Base-by-base conservation (phyloP, 805 yeast genomes). In the Starmerella geochares region DNA sequence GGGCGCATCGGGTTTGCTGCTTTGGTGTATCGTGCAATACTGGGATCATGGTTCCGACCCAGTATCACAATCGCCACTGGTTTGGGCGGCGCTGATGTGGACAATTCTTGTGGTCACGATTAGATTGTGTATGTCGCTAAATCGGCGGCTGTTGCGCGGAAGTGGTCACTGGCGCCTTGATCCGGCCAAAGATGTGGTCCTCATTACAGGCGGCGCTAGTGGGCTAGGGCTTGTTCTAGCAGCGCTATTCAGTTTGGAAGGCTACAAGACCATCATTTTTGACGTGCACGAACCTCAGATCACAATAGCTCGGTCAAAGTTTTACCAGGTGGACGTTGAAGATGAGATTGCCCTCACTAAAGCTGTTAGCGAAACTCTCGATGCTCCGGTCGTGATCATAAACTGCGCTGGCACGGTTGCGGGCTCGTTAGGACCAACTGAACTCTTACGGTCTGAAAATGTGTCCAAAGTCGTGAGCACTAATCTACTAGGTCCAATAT, bases 321-420 rank as follows among this genome's bases (percentile, higher is more conserved):
- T 25, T 33, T 9, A 25, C 7, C 13, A 36, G 10, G 48, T 51
- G 16, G 60, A 58, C 31, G 55, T 58, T 2, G 10, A 49, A 14
- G 54, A 52, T 28, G 31, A 25, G 5, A 24, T 27, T 73, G 41
- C 80, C 77, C 60, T 85, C 54, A 71, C 77, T 57, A 76, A 84
- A n/a, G 94, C 94, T 0, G 74, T 85, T 49, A 77, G 80, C 53
- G 72, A 73, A 47, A 83, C 80, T 61, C 92, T 92, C 23, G 94
- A 94, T 24, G 74, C 83, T 10, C 83, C 87, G 39, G 88, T 85
- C 63, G 70, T 86, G 28, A 71, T 87, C 55, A 74, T 88, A 57
- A 86, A 87, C 70, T 87, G 88, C 64, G 96, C 96, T 2, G 96
- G 96, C 41, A 83, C 86, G 46, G 72, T 86, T 59, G 77, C 86